phyloP scores from a whole-genome alignment of 2,329 filamentous ascomycete species.

The Fusarium azukiicola region DNA sequence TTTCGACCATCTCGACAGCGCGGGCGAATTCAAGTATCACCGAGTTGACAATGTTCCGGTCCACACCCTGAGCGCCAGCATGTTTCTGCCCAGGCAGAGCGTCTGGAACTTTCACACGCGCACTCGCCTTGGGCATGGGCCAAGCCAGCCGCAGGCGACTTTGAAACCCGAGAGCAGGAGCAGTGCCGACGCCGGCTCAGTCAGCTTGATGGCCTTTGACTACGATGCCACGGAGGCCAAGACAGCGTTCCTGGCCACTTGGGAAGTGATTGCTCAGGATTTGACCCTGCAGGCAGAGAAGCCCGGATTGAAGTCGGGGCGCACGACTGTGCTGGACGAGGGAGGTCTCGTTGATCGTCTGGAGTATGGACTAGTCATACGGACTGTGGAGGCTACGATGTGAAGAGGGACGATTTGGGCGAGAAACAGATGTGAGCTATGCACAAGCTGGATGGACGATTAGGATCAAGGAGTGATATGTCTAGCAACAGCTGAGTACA shows the following conservation, averaged over 20 bases:
- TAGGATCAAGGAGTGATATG: conserved; percentile 44
- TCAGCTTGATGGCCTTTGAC: conserved; percentile 27
- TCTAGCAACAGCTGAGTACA: conserved; percentile 46
- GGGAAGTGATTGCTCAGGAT: conserved; percentile 64
- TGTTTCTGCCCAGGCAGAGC: conserved; percentile 73
- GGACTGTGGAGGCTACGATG: conserved; percentile 32
- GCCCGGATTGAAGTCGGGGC: conserved; percentile 60
- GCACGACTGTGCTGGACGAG: conserved; percentile 66
- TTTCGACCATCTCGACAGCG: conserved; percentile 71
- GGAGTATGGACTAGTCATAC: conserved; percentile 28
- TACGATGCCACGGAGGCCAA: conserved; percentile 49
- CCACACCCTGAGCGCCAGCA: conserved; percentile 75
- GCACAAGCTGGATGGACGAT: conserved; percentile 39
- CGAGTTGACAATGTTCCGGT: conserved; percentile 71
- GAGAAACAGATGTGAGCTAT: conserved; percentile 43
- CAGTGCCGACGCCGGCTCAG: conserved; percentile 40
- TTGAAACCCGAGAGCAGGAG: conserved; percentile 48
- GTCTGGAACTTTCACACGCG: conserved; percentile 73
- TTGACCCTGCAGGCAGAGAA: conserved; percentile 61
- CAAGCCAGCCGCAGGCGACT: conserved; percentile 53
- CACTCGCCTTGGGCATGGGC: conserved; percentile 30
- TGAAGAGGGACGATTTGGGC: conserved; percentile 44
- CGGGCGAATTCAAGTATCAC: conserved; percentile 72
- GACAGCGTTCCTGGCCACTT: conserved; percentile 58
- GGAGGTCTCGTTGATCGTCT: conserved; percentile 56